These are phyloP conservation scores for Eucalyptus sp. DNA, from an alignment of 345 rosid genomes.

Conservation along the genomic window DNA sequence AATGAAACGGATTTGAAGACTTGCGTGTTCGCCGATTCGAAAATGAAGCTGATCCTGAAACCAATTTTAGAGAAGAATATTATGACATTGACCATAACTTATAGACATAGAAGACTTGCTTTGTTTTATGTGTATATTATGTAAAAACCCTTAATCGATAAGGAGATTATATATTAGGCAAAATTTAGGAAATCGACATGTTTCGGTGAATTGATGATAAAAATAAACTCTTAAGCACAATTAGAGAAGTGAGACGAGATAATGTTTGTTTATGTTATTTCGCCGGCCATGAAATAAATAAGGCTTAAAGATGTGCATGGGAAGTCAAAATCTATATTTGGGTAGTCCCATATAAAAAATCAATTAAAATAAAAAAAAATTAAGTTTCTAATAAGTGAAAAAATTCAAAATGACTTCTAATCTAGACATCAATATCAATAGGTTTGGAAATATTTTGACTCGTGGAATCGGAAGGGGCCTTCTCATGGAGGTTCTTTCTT, in stretches of 20 bases:
- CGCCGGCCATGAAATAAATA: fast-evolving
- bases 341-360: not conserved
- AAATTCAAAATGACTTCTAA: not conserved
- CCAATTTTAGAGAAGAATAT: not conserved
- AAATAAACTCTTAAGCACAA: not conserved
- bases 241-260: not conserved
- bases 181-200: not conserved
- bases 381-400: not conserved
- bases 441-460: not conserved
- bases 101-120: not conserved
- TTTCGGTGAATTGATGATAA: not conserved
- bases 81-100: not conserved
- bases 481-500: not conserved
- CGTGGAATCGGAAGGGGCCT: not conserved
- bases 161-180: not conserved
- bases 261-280: not conserved
- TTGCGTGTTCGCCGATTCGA: not conserved
- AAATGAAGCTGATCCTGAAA: not conserved
- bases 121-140: not conserved
- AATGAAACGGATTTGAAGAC: not conserved
- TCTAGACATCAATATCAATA: not conserved
- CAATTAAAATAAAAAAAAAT: fast-evolving
- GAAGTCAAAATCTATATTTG: not conserved
- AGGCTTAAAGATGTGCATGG: fast-evolving
- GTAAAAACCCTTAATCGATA: not conserved